A percentile compares a stretch with the other conserved stretches of the same genome.
Evolutionary conservation across 495 filamentous ascomycete species (phyloP).

Genomic region (Lineolata rhizophorae): DNA sequence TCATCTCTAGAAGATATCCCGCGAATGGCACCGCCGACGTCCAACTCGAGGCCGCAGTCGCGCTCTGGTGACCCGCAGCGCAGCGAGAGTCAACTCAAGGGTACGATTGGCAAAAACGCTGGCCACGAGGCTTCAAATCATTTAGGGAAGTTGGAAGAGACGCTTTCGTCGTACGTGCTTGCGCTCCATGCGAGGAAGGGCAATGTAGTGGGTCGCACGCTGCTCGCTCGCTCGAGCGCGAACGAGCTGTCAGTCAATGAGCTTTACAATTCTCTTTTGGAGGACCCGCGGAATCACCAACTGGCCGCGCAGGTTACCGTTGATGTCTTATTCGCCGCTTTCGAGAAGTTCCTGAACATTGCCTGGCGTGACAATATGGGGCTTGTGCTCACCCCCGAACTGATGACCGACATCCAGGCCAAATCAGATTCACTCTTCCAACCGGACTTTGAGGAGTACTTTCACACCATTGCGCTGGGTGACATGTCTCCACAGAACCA

Average conservation of each 20-base stretch:
- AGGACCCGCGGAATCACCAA: constrained; percentile 55
- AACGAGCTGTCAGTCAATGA: constrained; percentile 71
- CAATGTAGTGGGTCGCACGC: constrained; percentile 53
- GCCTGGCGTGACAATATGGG: constrained; percentile 86
- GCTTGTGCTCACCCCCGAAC: constrained; percentile 41
- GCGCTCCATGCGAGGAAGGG: constrained; percentile 67
- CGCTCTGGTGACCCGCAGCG: too few relatives aligned
- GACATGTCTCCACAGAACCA: constrained; percentile 85
- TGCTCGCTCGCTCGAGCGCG: constrained; percentile 40
- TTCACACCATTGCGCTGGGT: constrained; percentile 46
- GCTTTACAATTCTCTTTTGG: constrained; percentile 70
- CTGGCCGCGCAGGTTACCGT: constrained; percentile 53
- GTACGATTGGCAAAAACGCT: too few relatives aligned
- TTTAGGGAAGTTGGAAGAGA: constrained; percentile 57
- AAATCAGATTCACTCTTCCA: constrained; percentile 53
- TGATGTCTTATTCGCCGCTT: constrained; percentile 80
- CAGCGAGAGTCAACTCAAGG: too few relatives aligned
- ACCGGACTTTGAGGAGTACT: constrained; percentile 66
- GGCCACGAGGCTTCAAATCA: too few relatives aligned
- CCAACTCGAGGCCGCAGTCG: too few relatives aligned
- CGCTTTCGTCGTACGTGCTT: constrained; percentile 63
- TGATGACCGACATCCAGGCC: constrained; percentile 44
- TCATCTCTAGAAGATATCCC: constrained; percentile 14
- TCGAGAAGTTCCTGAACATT: constrained; percentile 78
- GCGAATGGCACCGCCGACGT: constrained; percentile 11